Conservation (phyloP, 1,284 basidiomycete genomes). For the Tilletia walkeri region DNA sequence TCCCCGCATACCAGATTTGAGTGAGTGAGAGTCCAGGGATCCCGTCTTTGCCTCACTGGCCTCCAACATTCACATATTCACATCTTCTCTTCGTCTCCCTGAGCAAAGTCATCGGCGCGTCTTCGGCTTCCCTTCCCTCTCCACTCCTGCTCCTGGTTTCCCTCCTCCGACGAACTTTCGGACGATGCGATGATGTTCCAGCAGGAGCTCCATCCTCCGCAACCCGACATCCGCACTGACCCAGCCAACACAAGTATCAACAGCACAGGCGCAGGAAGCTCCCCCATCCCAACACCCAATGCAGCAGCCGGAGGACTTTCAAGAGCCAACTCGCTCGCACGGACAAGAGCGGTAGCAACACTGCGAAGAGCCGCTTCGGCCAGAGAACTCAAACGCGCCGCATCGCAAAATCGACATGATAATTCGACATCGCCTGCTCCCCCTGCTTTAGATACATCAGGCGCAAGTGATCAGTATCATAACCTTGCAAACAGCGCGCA, state of each 20-base stretch:
- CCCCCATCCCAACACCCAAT: not conserved
- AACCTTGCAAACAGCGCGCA: not conserved
- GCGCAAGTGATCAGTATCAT: no score
- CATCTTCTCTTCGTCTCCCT: no score
- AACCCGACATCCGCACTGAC: not conserved
- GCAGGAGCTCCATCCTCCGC: not conserved
- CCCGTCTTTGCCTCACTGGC: no score
- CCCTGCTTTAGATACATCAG: not conserved
- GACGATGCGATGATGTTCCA: constrained; percentile 8
- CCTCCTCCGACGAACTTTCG: no score
- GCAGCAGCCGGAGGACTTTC: constrained; percentile 3
- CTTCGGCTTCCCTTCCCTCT: no score
- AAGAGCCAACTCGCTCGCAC: constrained; percentile 14
- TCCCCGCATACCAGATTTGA: not conserved
- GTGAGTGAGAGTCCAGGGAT: not conserved
- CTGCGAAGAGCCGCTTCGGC: not conserved
- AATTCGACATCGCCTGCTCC: not conserved
- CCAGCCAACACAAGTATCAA: not conserved
- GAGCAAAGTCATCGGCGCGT: no score
- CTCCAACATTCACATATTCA: no score
- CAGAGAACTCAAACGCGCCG: constrained; percentile 9
- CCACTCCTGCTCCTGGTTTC: no score
- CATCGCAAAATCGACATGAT: constrained; percentile 11
- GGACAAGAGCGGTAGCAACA: constrained; percentile 8
- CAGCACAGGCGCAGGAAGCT: not conserved